phyloP scores from a whole-genome alignment of 768 basidiomycete species.

The Naganishia friedmannii region DNA sequence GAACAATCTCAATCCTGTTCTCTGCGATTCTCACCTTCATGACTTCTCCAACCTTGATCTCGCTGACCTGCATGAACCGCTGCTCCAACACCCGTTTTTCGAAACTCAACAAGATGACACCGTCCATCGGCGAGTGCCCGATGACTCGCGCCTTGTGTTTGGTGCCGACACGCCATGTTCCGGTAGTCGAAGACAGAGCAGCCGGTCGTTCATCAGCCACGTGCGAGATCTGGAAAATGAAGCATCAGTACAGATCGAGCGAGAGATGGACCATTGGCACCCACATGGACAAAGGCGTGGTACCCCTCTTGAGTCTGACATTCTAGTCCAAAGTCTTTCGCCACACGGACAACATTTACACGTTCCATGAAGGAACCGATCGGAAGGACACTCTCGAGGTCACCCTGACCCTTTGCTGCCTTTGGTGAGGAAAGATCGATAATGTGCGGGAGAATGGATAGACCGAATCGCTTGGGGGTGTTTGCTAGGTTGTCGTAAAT shows the following conservation, averaged over 20 bases:
- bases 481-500: conserved; percentile 70
- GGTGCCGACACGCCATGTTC: conserved; percentile 75
- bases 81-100: conserved; percentile 78
- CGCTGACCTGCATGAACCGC: conserved; percentile 75
- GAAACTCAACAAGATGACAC: conserved; percentile 80
- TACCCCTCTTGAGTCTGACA: conserved; percentile 65
- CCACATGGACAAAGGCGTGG: conserved; percentile 82
- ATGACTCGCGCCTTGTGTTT: conserved; percentile 81
- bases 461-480: conserved; percentile 76
- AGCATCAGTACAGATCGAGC: not conserved
- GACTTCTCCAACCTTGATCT: conserved; percentile 79
- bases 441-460: conserved; percentile 72
- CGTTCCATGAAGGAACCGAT: conserved; percentile 70
- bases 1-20: not conserved
- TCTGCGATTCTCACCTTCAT: conserved; percentile 63
- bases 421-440: conserved; percentile 56
- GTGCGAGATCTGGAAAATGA: conserved; percentile 74
- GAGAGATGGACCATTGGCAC: conserved; percentile 43
- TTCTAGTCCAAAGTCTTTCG: conserved; percentile 76
- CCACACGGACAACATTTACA: conserved; percentile 70
- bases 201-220: conserved; percentile 85
- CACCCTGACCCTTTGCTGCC: conserved; percentile 35
- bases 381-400: conserved; percentile 63
- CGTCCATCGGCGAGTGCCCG: conserved; percentile 80
- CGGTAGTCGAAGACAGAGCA: conserved; percentile 65